Conservation (phyloP, 768 basidiomycete genomes). For the Trametes cinnabarina region DNA sequence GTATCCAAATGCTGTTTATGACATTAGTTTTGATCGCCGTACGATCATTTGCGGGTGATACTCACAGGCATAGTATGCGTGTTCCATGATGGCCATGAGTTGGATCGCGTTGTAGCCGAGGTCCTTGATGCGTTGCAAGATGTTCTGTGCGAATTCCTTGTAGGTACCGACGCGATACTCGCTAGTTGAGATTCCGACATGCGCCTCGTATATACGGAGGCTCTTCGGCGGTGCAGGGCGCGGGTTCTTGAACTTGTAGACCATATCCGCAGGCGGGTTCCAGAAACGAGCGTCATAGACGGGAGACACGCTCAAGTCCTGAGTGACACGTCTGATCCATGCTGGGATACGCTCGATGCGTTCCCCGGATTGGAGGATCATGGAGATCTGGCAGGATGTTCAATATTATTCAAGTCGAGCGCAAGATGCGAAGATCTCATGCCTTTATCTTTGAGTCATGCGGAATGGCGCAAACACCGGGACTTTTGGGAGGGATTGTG, state of each 20-base stretch:
- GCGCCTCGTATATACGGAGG: slow-evolving; percentile 91
- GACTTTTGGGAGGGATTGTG: slow-evolving; percentile 59
- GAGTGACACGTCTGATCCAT: slow-evolving; percentile 95
- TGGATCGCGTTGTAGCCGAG: slow-evolving; percentile 97
- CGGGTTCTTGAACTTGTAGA: slow-evolving; percentile 79
- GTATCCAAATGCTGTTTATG: slow-evolving; percentile 84
- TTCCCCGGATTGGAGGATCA: slow-evolving; percentile 74
- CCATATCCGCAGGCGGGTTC: slow-evolving; percentile 79
- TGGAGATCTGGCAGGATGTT: slow-evolving; percentile 65
- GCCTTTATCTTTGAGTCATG: slow-evolving; percentile 97
- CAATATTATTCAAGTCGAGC: not conserved
- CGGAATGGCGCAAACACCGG: slow-evolving; percentile 78
- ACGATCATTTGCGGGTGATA: no score
- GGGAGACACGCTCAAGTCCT: slow-evolving; percentile 85
- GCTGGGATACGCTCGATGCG: slow-evolving; percentile 91
- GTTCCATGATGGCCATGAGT: slow-evolving; percentile 98
- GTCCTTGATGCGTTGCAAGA: slow-evolving; percentile 83
- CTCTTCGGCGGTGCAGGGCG: slow-evolving; percentile 65
- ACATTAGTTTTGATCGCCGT: no score
- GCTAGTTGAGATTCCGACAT: slow-evolving; percentile 92
- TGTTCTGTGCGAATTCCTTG: slow-evolving; percentile 87
- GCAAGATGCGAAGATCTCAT: not conserved
- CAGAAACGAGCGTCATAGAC: slow-evolving; percentile 98
- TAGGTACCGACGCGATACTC: slow-evolving; percentile 90
- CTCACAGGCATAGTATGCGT: slow-evolving; percentile 96